Base-by-base conservation (phyloP, 352 stramenopile species). In the Globisporangium cystogenes region DNA sequence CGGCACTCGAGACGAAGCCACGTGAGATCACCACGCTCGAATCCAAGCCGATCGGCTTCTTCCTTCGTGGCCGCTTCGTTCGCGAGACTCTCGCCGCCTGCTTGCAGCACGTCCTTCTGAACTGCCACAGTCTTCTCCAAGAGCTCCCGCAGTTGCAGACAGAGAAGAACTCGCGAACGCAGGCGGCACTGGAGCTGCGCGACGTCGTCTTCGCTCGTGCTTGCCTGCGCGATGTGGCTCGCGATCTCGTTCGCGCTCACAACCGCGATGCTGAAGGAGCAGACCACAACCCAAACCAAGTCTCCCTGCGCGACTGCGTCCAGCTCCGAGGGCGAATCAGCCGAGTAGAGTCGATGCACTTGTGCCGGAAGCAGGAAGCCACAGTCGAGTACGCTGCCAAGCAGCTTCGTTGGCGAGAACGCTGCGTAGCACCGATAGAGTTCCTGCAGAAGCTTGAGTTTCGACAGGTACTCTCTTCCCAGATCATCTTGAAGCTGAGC, bases 271-370 rank as follows among this genome's bases (percentile, higher is more conserved):
- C 81, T 69, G 4, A 87, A 47, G 8, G 63, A 65, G 41, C 76
- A 82, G 11, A 76, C 57, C n/a, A 87, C 39, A 39, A 61, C 72
- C 76, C 76, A 87, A 21, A 86, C 74, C 18, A 79, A 43, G 20
- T 48, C 66, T 21, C 64, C 60, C 18, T 71, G 43, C 18, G 21
- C 59, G 18, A 40, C 53, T 15, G 62, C 55, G 4, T 65, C 51
- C 16, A 56, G 7, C 2, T 69, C 12, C n/a, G 57, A 55, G 1
- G 27, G 27, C 0, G 44, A 21, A 20, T 67, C 41, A n/a, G 27
- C 24, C 43, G 62, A 35, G 33, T 69, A 16, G 1, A 36, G 47
- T 7, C 39, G 33, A 12, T 50, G 53, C 44, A 68, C 71, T 40
- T 35, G 26, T 12, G 45, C 54, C 5, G 69, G 72, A 7, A 89